Evolutionary conservation across 768 basidiomycete genomes (phyloP).

Genomic region (Xanthoconium purpureum): DNA sequence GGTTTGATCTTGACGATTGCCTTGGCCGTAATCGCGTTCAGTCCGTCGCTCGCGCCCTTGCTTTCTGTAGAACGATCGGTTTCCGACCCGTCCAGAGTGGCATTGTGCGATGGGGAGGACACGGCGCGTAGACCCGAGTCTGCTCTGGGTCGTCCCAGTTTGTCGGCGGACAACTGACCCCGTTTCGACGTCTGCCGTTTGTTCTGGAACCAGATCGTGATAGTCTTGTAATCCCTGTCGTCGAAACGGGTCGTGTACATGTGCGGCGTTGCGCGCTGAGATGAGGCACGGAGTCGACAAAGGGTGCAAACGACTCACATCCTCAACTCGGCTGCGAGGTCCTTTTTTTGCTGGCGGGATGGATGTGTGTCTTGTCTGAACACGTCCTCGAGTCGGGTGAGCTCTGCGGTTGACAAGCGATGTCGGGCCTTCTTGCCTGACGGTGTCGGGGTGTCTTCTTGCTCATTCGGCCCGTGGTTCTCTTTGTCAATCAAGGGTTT

Average conservation of each 20-base stretch:
- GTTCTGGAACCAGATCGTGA: conserved; percentile 83
- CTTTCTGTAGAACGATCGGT: neutral
- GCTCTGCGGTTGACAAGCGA: conserved; percentile 35
- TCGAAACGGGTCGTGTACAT: neutral
- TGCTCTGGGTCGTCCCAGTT: neutral
- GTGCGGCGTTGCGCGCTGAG: neutral
- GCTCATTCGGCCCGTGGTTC: conserved; percentile 3
- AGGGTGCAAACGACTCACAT: conserved; percentile 21
- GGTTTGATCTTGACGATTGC: conserved; percentile 24
- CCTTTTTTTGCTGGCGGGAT: conserved; percentile 28
- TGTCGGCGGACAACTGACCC: conserved; percentile 8
- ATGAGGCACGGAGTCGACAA: neutral
- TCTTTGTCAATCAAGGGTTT: conserved; percentile 16
- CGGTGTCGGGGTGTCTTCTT: neutral
- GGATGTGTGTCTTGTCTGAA: conserved; percentile 32
- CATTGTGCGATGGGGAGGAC: conserved; percentile 30
- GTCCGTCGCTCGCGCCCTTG: neutral
- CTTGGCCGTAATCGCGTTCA: conserved; percentile 9
- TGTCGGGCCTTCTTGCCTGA: conserved; percentile 32
- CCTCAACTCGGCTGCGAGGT: conserved; percentile 25
- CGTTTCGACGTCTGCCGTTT: conserved; percentile 58
- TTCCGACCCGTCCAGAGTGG: conserved; percentile 18
- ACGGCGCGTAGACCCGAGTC: conserved; percentile 28
- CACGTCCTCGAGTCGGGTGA: conserved; percentile 25
- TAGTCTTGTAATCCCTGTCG: conserved; percentile 41